Evolutionary conservation across 371 early-diverging fungal species (phyloP).

Genomic region (Chytridiales sp.): DNA sequence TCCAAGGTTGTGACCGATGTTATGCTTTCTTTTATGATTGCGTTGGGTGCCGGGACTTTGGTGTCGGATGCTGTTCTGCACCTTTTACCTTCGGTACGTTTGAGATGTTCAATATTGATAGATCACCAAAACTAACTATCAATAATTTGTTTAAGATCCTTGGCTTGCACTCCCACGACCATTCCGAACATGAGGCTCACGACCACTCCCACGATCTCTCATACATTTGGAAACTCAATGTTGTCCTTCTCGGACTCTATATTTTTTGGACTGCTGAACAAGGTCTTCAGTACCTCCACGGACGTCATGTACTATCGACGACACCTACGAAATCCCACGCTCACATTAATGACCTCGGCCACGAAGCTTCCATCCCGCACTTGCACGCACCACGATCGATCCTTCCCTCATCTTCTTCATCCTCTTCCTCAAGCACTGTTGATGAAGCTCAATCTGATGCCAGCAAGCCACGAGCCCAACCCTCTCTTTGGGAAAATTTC

Average conservation of each 20-base stretch:
- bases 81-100: neutral
- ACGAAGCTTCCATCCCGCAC: neutral
- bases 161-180: constrained; percentile 6
- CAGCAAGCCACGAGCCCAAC: neutral
- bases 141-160: neutral
- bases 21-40: neutral
- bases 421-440: no score
- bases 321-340: neutral
- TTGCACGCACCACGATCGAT: neutral
- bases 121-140: neutral
- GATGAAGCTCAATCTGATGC: no score
- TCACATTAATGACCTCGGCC: no score
- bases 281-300: neutral
- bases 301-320: no score
- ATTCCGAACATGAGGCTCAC: no score
- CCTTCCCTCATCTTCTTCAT: neutral
- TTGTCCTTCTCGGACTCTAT: constrained; percentile 1
- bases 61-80: constrained; percentile 1
- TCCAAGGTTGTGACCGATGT: neutral
- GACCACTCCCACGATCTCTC: constrained; percentile 6
- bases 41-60: constrained; percentile 5
- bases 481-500: constrained; percentile 1
- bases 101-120: neutral
- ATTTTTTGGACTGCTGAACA: constrained; percentile 9
- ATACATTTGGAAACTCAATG: neutral